Evolutionary conservation across 148 eudicot species (phyloP), one percentile per base, ranked within the genome.

Genomic region (Hydrangea macrophylla): DNA sequence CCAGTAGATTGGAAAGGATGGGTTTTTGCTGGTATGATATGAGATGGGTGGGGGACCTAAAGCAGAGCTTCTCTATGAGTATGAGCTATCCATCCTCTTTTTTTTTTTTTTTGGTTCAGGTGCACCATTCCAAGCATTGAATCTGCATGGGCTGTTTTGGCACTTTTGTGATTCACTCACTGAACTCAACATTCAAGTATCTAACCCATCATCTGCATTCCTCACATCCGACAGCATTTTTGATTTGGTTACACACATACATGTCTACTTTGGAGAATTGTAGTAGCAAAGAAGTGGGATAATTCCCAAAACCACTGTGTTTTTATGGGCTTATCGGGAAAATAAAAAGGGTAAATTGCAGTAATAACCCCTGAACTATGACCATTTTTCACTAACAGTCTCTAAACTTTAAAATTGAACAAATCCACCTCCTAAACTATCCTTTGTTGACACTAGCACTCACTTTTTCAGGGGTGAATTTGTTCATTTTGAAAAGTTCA

Each of bases 91-190:
- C 32, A 2, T n/a, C n/a, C n/a, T n/a, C n/a, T n/a, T n/a, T n/a
- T n/a, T n/a, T n/a, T n/a, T n/a, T 44, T 18, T 55, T 56, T 26
- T 25, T 40, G 54, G 55, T 40, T 68, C 55, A 27, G 40, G 6
- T 56, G 35, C 24, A 39, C 60, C 33, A 39, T 24, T 25, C 50
- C 24, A 7, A 3, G 20, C 48, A 23, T 26, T 18, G 55, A 12
- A 26, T 28, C 5, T 51, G 69, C 40, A 51, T 32, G 58, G 69
- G 69, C 33, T 65, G 2, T 27, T 55, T 65, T 15, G 36, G 24
- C 26, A 35, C 56, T 50, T 50, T 18, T 25, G 53, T 45, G 67
- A 64, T 36, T 44, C 32, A 20, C 67, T n/a, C 25, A 23, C 4
- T 64, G 55, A 64, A 64, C 67, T 44, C 33, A 45, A 45, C 6